Evolutionary conservation across 192 early-diverging fungal species (phyloP).

Genomic region (Mortierella alpina): DNA sequence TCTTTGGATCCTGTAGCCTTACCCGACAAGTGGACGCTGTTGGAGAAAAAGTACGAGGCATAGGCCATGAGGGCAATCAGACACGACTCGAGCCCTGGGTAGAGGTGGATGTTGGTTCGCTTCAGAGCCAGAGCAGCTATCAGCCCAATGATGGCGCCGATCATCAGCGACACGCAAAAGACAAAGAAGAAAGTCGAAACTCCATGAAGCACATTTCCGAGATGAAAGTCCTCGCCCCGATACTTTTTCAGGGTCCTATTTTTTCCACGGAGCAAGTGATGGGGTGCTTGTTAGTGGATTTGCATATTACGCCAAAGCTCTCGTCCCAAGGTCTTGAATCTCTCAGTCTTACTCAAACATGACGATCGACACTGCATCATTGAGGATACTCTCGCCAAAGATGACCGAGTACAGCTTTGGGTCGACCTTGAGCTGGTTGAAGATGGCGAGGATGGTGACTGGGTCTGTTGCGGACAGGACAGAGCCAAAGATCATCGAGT

Average conservation of each 20-base stretch:
- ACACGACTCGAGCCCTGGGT: constrained; percentile 88
- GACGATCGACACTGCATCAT: constrained; percentile 99
- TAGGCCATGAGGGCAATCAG: constrained; percentile 89
- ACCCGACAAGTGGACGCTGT: constrained; percentile 87
- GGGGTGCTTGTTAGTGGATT: too few species aligned
- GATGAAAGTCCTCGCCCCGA: constrained; percentile 75
- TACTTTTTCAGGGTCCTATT: constrained; percentile 80
- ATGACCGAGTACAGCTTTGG: constrained; percentile 95
- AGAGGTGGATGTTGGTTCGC: constrained; percentile 84
- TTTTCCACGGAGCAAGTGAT: neutral
- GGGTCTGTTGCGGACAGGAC: constrained; percentile 98
- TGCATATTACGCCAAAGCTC: too few species aligned
- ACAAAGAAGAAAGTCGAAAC: constrained; percentile 82
- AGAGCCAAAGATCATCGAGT: constrained; percentile 94
- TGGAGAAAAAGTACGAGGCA: constrained; percentile 92
- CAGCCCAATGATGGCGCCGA: constrained; percentile 85
- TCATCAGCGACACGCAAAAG: constrained; percentile 84
- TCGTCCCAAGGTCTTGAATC: too few species aligned
- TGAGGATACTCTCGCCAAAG: constrained; percentile 95
- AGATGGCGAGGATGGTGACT: constrained; percentile 95
- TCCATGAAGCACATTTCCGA: constrained; percentile 70
- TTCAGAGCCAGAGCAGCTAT: constrained; percentile 88
- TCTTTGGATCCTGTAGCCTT: neutral
- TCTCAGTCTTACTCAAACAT: constrained; percentile 73
- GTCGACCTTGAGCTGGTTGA: constrained; percentile 93